A percentile compares a stretch with the other conserved stretches of the same genome.
Evolutionary conservation across 1,284 basidiomycete species (phyloP).

Genomic region (Apiotrichum gracile): DNA sequence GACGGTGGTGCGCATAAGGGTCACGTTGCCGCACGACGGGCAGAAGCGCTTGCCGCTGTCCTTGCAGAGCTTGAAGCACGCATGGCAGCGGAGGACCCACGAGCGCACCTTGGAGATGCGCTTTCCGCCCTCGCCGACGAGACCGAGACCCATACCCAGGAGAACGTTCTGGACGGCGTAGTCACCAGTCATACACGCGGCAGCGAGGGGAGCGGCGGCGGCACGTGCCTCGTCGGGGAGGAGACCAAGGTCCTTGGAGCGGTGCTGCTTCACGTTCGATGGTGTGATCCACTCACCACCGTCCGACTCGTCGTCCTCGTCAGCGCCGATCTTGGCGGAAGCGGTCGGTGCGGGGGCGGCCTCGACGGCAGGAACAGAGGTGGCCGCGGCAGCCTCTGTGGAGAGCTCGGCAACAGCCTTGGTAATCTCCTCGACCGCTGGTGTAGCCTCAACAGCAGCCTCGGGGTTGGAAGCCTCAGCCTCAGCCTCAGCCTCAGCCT

Average conservation of each 20-base stretch:
- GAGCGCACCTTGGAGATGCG: constrained; percentile 86
- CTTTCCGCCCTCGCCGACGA: constrained; percentile 88
- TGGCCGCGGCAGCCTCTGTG: neutral
- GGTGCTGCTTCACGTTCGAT: constrained; percentile 76
- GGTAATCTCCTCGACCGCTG: constrained; percentile 5
- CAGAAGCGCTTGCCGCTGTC: constrained; percentile 94
- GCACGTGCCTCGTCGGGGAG: constrained; percentile 52
- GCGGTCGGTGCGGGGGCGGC: constrained; percentile 3
- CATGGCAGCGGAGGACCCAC: constrained; percentile 95
- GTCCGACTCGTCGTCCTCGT: constrained; percentile 61
- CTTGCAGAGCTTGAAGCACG: constrained; percentile 99
- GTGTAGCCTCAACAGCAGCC: constrained; percentile 6
- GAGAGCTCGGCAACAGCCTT: constrained; percentile 3
- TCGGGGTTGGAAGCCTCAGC: constrained; percentile 2
- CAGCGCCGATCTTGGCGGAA: constrained; percentile 13
- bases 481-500: constrained; percentile 7
- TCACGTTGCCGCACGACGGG: constrained; percentile 91
- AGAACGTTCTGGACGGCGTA: constrained; percentile 99
- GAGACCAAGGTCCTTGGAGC: constrained; percentile 78
- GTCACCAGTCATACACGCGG: constrained; percentile 95
- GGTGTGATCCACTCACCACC: constrained; percentile 98
- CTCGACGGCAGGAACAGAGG: too few species aligned
- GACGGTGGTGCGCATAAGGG: constrained; percentile 84
- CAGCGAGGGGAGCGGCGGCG: constrained; percentile 36
- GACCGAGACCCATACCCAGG: constrained; percentile 85